Percentiles rank a stretch among this genome's conserved stretches.
These are phyloP conservation scores for Amorphotheca resinae DNA, from an alignment of 495 filamentous ascomycete species.

Conservation along the genomic window DNA sequence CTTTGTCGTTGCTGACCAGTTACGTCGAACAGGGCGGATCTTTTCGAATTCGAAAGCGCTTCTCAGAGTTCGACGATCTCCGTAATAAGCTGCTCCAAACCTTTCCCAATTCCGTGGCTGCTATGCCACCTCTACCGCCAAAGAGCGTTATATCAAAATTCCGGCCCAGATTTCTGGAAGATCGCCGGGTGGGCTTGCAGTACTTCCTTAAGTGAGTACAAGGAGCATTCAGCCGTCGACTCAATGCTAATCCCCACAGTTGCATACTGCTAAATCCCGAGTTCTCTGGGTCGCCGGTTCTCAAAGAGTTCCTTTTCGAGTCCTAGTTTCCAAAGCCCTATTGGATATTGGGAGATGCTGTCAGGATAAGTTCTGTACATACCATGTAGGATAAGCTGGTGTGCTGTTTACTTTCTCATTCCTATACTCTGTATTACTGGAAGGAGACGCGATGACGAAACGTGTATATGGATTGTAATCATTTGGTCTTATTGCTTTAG, in stretches of 20 bases:
- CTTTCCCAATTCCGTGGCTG: slow-evolving; percentile 41
- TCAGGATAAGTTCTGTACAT: no score
- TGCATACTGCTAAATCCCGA: slow-evolving; percentile 46
- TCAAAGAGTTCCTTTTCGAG: slow-evolving; percentile 45
- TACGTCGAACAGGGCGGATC: slow-evolving; percentile 29
- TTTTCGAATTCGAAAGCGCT: slow-evolving; percentile 44
- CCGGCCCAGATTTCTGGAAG: slow-evolving; percentile 37
- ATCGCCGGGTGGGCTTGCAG: slow-evolving; percentile 38
- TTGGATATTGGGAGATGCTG: not conserved
- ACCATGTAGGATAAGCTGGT: no score
- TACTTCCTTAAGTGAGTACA: slow-evolving; percentile 41
- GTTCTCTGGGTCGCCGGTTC: slow-evolving; percentile 41
- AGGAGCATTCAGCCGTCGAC: not conserved
- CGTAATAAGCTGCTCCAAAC: slow-evolving; percentile 35
- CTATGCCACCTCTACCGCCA: slow-evolving; percentile 41
- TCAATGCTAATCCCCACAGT: slow-evolving; percentile 20
- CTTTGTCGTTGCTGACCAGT: not conserved
- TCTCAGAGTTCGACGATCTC: slow-evolving; percentile 46
- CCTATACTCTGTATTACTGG: no score
- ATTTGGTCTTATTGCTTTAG: no score
- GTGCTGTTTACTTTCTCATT: no score
- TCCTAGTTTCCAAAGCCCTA: slow-evolving; percentile 8
- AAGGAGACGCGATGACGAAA: no score
- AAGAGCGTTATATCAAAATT: slow-evolving; percentile 44
- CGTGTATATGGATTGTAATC: no score